phyloP scores from a whole-genome alignment of 2,329 filamentous ascomycete species.

The Chaetomium strumarium region DNA sequence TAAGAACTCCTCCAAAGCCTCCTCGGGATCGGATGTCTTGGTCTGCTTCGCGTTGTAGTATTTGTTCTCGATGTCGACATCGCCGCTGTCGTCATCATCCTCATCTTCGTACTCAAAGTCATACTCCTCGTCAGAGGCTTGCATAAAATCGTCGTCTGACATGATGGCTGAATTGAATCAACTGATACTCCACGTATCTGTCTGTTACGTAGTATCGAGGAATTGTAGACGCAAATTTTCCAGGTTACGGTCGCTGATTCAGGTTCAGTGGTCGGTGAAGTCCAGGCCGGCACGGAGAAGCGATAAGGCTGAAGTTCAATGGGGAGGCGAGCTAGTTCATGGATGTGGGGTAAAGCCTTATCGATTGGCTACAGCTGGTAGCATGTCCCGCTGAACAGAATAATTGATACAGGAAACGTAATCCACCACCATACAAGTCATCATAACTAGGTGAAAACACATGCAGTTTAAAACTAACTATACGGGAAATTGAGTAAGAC shows the following conservation, averaged over 20 bases:
- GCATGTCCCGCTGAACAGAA: too few species aligned
- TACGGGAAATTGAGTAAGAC: too few species aligned
- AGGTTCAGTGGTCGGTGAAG: background rate
- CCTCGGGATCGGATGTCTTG: slow-evolving; percentile 78
- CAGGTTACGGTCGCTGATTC: background rate
- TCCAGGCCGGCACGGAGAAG: slow-evolving; percentile 4
- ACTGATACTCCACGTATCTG: background rate
- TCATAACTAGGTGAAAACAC: too few species aligned
- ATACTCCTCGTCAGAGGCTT: slow-evolving; percentile 86
- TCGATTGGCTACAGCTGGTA: slow-evolving; percentile 9
- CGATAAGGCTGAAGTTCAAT: slow-evolving; percentile 12
- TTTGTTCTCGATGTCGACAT: slow-evolving; percentile 97
- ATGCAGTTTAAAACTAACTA: too few species aligned
- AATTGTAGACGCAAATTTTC: background rate
- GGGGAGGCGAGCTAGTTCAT: slow-evolving; percentile 1
- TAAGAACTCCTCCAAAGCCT: slow-evolving; percentile 89
- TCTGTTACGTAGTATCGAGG: background rate
- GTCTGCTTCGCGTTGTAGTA: slow-evolving; percentile 99
- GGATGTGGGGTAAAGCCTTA: slow-evolving; percentile 21
- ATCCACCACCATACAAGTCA: too few species aligned
- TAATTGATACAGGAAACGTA: too few species aligned
- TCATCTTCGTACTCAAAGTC: slow-evolving; percentile 96
- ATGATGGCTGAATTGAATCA: slow-evolving; percentile 39
- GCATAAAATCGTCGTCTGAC: slow-evolving; percentile 92
- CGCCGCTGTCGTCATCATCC: slow-evolving; percentile 78